These are phyloP conservation scores for Westerdykella aurantiaca DNA, from an alignment of 2,329 filamentous ascomycete species.

Conservation along the genomic window DNA sequence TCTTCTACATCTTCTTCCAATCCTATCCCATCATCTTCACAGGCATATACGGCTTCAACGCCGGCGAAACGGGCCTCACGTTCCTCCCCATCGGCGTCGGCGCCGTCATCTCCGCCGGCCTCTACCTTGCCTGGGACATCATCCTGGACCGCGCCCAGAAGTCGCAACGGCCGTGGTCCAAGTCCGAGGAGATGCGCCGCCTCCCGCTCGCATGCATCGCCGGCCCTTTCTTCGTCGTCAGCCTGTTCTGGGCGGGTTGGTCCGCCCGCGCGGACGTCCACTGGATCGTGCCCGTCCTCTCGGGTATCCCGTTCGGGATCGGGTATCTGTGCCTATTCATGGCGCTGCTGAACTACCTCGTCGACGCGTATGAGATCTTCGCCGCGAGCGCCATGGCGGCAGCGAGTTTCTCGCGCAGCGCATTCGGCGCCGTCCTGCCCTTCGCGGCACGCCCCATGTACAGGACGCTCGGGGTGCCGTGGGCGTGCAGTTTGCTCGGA, in stretches of 20 bases:
- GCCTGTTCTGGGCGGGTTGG: constrained; percentile 43
- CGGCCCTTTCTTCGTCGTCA: constrained; percentile 52
- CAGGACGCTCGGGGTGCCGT: constrained; percentile 60
- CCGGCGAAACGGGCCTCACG: constrained; percentile 59
- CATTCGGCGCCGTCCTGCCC: constrained; percentile 61
- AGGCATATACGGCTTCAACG: constrained; percentile 56
- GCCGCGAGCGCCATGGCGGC: constrained; percentile 75
- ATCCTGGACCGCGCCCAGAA: constrained; percentile 50
- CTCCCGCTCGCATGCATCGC: constrained; percentile 67
- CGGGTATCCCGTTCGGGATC: constrained; percentile 41
- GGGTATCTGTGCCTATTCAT: constrained; percentile 48
- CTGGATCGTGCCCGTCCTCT: constrained; percentile 41
- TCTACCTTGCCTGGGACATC: constrained; percentile 62
- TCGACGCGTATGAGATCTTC: constrained; percentile 64
- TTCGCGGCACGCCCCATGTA: constrained; percentile 56
- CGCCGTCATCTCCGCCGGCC: constrained; percentile 51
- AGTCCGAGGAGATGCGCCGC: constrained; percentile 60
- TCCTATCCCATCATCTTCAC: constrained; percentile 64
- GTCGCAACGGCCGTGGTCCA: constrained; percentile 51
- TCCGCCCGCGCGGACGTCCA: constrained; percentile 34
- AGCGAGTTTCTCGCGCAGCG: constrained; percentile 72
- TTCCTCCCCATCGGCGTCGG: constrained; percentile 66
- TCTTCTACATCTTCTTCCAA: constrained; percentile 71
- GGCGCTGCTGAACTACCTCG: constrained; percentile 56
- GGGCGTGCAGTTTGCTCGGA: constrained; percentile 52